Base-by-base conservation (phyloP, 2,329 filamentous ascomycete genomes). In the Xenoacremonium recifei region DNA sequence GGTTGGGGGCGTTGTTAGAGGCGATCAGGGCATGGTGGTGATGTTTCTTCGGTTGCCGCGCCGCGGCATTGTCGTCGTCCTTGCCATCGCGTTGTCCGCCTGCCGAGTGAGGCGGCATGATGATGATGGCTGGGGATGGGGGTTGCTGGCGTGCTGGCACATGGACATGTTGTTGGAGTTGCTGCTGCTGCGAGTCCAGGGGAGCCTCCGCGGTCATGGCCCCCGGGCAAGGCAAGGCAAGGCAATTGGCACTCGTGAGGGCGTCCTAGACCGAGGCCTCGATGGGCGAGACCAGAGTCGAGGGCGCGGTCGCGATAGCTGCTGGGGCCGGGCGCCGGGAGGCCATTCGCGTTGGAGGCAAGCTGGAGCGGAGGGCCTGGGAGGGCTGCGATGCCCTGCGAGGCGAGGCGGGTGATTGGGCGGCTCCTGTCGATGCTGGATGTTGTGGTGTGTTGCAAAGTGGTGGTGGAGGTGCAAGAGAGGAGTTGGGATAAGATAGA, bases 161-260 rank as follows among this genome's bases (percentile, higher is more conserved):
- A 68, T 68, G 29, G n/a, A 31, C 29, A 31, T 31, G 29, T 31
- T 31, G 29, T 31, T 31, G 29, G 23, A n/a, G n/a, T n/a, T n/a
- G n/a, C n/a, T n/a, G n/a, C n/a, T n/a, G 54, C 65, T 68, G 65
- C 53, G 64, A 60, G 58, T 51, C 58, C 57, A 59, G 50, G 47
- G 51, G 62, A 53, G 58, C 58, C 58, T 64, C 63, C 51, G 54
- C 56, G 49, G 62, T 65, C 65, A 67, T 68, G 58, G 62, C 64
- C 61, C 51, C 39, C 50, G 48, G 49, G 51, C 48, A 48, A 56
- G 51, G n/a, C n/a, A n/a, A n/a, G n/a, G n/a, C n/a, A n/a, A n/a
- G n/a, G n/a, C n/a, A n/a, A n/a, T n/a, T n/a, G n/a, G n/a, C n/a
- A n/a, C n/a, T n/a, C n/a, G n/a, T n/a, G 51, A 54, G 45, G 50